These are phyloP conservation scores for Aspergillus sparsus DNA, from an alignment of 495 filamentous ascomycete genomes.

Conservation along the genomic window DNA sequence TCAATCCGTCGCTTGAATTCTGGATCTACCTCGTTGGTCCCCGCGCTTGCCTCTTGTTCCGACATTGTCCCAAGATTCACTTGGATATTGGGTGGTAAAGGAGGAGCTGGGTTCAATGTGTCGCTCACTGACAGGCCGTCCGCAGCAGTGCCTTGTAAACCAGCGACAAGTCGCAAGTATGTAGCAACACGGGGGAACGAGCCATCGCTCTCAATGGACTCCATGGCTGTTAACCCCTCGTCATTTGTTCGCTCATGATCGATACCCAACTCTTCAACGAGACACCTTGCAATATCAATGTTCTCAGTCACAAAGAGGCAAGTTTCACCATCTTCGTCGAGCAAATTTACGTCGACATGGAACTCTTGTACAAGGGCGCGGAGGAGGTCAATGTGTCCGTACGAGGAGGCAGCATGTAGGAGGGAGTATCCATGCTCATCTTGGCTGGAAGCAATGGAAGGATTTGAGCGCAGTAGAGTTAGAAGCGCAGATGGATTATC, in stretches of 20 bases:
- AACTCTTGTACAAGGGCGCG: slow-evolving; percentile 75
- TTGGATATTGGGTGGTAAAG: slow-evolving; percentile 65
- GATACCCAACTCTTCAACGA: slow-evolving; percentile 80
- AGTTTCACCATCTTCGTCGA: slow-evolving; percentile 88
- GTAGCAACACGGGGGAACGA: slow-evolving; percentile 68
- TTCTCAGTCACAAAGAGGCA: slow-evolving; percentile 84
- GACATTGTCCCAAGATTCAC: slow-evolving; percentile 68
- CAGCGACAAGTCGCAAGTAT: slow-evolving; percentile 60
- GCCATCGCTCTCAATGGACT: slow-evolving; percentile 69
- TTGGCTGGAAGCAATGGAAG: slow-evolving; percentile 65
- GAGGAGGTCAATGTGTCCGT: slow-evolving; percentile 80
- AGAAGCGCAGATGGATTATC: slow-evolving; percentile 69
- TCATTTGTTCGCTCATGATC: slow-evolving; percentile 61
- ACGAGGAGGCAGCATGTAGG: slow-evolving; percentile 88
- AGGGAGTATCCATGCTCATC: slow-evolving; percentile 89
- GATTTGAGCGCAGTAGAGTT: slow-evolving; percentile 64
- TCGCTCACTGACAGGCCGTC: slow-evolving; percentile 27
- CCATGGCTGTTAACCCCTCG: slow-evolving; percentile 67
- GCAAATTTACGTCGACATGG: slow-evolving; percentile 73
- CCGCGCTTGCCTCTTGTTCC: slow-evolving; percentile 54
- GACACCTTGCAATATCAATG: slow-evolving; percentile 68
- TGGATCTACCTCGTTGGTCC: slow-evolving; percentile 57
- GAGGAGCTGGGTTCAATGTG: slow-evolving; percentile 46
- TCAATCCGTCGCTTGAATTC: slow-evolving; percentile 76
- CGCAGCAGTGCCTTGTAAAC: slow-evolving; percentile 27